phyloP scores from a whole-genome alignment of 768 basidiomycete genomes.

The Leucosporidium scottii region DNA sequence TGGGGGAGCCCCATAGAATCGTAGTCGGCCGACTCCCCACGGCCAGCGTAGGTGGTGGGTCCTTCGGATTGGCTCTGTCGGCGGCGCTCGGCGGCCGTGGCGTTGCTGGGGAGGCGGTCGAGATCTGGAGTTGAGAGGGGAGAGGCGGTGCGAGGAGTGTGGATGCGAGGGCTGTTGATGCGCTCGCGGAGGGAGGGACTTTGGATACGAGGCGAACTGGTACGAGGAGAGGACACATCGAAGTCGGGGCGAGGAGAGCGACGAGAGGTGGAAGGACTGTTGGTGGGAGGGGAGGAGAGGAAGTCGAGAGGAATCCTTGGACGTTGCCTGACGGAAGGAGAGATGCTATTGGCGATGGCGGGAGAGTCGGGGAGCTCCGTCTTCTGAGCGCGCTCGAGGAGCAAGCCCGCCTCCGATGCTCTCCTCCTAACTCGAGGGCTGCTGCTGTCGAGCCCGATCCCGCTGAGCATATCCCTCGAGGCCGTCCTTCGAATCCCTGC shows the following conservation, averaged over 20 bases:
- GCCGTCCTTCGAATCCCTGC: not conserved
- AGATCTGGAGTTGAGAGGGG: not conserved
- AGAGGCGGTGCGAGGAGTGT: not conserved
- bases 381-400: too few relatives aligned
- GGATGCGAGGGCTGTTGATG: not conserved
- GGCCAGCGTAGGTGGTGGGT: not conserved
- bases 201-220: not conserved
- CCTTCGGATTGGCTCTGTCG: not conserved
- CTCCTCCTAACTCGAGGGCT: not conserved
- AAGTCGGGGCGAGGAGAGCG: too few relatives aligned
- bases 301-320: constrained; percentile 1
- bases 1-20: not conserved
- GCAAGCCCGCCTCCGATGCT: too few relatives aligned
- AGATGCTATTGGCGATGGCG: not conserved
- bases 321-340: not conserved
- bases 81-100: not conserved
- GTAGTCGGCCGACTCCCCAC: not conserved
- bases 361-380: too few relatives aligned
- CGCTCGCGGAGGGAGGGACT: not conserved
- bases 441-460: not conserved
- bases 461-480: not conserved
- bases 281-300: not conserved
- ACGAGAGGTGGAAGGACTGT: too few relatives aligned
- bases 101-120: not conserved
- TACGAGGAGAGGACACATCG: not conserved